Evolutionary conservation across 2,329 filamentous ascomycete species (phyloP), one percentile per base, ranked within the genome.

Genomic region (Curvularia sp.): DNA sequence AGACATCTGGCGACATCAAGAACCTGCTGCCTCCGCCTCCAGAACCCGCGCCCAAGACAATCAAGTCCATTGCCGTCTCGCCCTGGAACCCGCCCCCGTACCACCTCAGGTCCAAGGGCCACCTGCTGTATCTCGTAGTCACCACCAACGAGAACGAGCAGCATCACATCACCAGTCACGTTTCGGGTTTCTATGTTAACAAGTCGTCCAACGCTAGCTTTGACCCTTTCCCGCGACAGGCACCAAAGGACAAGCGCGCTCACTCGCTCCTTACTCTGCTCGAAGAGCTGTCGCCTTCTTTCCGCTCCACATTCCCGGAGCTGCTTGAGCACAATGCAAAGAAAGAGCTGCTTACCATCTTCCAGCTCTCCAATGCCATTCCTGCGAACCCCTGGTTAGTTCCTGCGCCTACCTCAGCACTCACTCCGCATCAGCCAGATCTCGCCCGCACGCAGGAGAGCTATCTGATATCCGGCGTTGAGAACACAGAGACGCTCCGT

Each of bases 21-120:
- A 88, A 85, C 9, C 85, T 98, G 48, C 80, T 97, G 15, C 91
- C 93, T 4, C 82, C 74, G 15, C 67, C 84, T 52, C 83, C 88
- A 60, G 85, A 89, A 15, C 80, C 88, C 19, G 83, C 90, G 3
- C 94, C 94, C 2, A 97, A 94, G 83, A 97, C 93, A 0, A 85
- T 99, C 67, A 98, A 97, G 80, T 86, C 88, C 13, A 87, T 99
- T 52, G 88, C 91, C 28, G 82, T 99, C 28, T 98, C 95, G 13
- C 85, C 93, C 5, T 99, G 95, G 95, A 98, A 98, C 80, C 95
- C 96, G 36, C 93, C 94, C 39, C 95, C 95, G 46, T 93, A 94
- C 75, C 87, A 96, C 74, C 86, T 97, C 51, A 88, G 93, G 65
- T 92, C 96, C 74, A 92, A 91, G 74, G 95, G 95, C 21, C 95